Evolutionary conservation across 257 asterid genomes (phyloP), one percentile per base, ranked within the genome.

Genomic region (Lycium ferocissimum): DNA sequence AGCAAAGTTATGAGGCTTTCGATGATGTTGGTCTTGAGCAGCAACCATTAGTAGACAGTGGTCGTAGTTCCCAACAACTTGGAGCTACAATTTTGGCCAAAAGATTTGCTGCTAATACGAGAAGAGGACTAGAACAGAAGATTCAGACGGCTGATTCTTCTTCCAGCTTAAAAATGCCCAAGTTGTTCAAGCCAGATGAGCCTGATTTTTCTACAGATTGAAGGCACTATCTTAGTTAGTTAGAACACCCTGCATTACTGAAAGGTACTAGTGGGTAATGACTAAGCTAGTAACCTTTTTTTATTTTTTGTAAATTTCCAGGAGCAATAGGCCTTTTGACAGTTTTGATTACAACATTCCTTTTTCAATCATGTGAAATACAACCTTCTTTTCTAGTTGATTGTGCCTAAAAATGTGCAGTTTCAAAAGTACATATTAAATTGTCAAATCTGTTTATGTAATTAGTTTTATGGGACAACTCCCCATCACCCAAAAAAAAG

Each of bases 81-180:
- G 94, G 95, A 66, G 94, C 95, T 22, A 92, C 98, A 6, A 75
- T 93, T 70, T 86, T 94, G 91, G 98, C 98, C 15, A 93, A 97
- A 0, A 93, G 87, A 71, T 96, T 94, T 53, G 98, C 98, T 37
- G 87, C 93, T 26, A 94, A 94, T 79, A 93, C 97, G 38, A 94
- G 91, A 85, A 83, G 93, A 80, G 97, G 97, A 73, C 83, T 75
- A 13, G 81, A 59, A 4, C 93, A 87, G 89, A 92, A 89, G 90
- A 84, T 47, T 62, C 83, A 86, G 79, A 82, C 88, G 3, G 85
- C 90, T 8, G 94, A 89, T 18, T 22, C 93, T 6, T 89, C 98
- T 79, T 87, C 98, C 1, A 93, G 99, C 89, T 85, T 94, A 57
- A 93, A 93, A 90, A 96, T 96, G 99, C 91, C 97, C 35, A 90